phyloP scores from a whole-genome alignment of 1,139 yeast species.

The Nadsonia commutata region DNA sequence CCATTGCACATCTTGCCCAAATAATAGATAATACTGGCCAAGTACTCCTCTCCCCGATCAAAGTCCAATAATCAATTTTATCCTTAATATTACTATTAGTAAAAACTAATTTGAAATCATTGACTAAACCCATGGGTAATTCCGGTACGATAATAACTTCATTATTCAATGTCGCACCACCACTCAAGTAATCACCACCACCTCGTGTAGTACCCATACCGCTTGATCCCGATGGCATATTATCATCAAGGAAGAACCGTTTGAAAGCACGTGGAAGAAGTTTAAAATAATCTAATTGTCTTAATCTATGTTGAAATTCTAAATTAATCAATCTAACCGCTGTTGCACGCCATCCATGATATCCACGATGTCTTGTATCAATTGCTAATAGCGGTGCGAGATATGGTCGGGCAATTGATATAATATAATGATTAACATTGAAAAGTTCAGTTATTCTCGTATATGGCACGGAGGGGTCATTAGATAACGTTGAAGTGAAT shows the following conservation, averaged over 20 bases:
- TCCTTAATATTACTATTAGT: constrained; percentile 53
- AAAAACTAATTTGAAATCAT: constrained; percentile 56
- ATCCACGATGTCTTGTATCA: constrained; percentile 56
- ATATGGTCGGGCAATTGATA: constrained; percentile 84
- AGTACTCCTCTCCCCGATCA: constrained; percentile 81
- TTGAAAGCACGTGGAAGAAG: constrained; percentile 56
- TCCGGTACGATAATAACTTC: constrained; percentile 90
- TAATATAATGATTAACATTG: constrained; percentile 84
- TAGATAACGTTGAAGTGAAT: constrained; percentile 34
- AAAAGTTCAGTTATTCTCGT: constrained; percentile 80
- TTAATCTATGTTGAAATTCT: constrained; percentile 75
- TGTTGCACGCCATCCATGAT: constrained; percentile 31
- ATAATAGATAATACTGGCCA: constrained; percentile 86
- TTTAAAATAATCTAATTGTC: constrained; percentile 67
- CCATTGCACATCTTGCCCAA: constrained; percentile 82
- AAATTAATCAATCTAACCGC: constrained; percentile 33
- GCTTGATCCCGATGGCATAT: constrained; percentile 54
- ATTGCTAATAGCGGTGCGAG: constrained; percentile 77
- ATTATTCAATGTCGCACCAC: background rate
- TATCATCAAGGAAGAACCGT: constrained; percentile 75
- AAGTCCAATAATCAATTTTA: constrained; percentile 78
- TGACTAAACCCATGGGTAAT: constrained; percentile 43
- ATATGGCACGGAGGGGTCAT: constrained; percentile 37
- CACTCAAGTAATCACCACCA: background rate
- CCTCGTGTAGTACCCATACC: constrained; percentile 4